Base-by-base conservation (phyloP, 2,329 filamentous ascomycete genomes). In the Pseudogymnoascus sp. region DNA sequence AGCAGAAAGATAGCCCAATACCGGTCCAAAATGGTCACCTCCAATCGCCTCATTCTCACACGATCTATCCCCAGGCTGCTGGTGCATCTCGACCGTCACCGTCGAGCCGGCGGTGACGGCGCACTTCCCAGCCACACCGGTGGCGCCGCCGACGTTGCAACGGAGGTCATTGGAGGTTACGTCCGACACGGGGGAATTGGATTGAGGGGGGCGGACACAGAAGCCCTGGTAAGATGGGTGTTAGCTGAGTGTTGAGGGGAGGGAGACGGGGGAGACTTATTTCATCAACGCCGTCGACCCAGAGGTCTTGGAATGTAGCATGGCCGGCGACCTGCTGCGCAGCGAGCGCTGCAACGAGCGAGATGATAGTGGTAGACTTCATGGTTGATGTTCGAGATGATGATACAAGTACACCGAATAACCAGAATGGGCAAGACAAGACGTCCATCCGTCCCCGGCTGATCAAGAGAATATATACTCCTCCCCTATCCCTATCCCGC, bases 71-170 rank as follows among this genome's bases (percentile, higher is more conserved):
- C 75, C 75, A n/a, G 74, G 74, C 75, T 82, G 79, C 69, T 80
- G 78, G 73, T 85, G 82, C 80, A 85, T 85, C 72, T 85, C 83
- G 4, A 84, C 76, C 0, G 82, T 83, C 13, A 84, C 60, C 7
- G 60, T 62, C 1, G 35, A 46, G 7, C 60, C 60, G 17, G 80
- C 79, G 21, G 72, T 71, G 26, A 81, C 79, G 19, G 74, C 70
- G 69, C 80, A 83, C 67, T 80, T 79, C 11, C 72, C 73, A 1
- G 73, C 64, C 1, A 76, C 73, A 11, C 72, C 70, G 10, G 66
- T 68, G 5, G 70, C 70, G 7, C 76, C 72, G 29, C 75, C 75
- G 15, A 72, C 72, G 65, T 82, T 82, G 70, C 82, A 84, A 67
- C 78, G 76, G 62, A 84, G 78, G 70, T 79, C 78, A 61, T 76